Evolutionary conservation across 2,329 filamentous ascomycete genomes (phyloP).

Genomic region (Ceratocystis destructans): DNA sequence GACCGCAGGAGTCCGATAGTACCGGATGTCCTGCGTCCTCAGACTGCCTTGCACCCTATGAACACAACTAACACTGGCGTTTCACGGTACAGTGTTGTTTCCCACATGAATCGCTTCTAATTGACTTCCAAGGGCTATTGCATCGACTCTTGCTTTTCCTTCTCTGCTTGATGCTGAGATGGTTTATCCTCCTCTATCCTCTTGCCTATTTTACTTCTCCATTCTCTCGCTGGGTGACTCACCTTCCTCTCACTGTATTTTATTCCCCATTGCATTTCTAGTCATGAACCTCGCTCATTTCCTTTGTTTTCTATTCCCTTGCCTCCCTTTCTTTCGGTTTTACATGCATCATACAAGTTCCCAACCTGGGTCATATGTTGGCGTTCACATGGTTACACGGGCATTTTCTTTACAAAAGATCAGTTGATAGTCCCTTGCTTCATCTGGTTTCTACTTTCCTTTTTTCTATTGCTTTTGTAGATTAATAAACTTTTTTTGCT

Average conservation of each 20-base stretch:
- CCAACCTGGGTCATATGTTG: background rate
- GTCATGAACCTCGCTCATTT: background rate
- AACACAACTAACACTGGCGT: slow-evolving; percentile 26
- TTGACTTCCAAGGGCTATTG: background rate
- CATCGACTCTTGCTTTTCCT: background rate
- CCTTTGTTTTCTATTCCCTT: background rate
- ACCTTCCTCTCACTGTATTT: background rate
- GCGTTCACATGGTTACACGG: slow-evolving; percentile 2
- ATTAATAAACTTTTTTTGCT: slow-evolving; percentile 4
- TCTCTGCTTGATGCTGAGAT: background rate
- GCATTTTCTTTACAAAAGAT: background rate
- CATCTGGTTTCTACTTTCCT: background rate
- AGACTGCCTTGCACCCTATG: slow-evolving; percentile 44
- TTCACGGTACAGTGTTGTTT: slow-evolving; percentile 37
- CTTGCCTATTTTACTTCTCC: background rate
- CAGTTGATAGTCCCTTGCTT: background rate
- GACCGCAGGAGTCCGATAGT: slow-evolving; percentile 40
- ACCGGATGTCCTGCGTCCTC: slow-evolving; percentile 41
- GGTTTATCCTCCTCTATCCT: background rate
- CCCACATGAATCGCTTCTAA: slow-evolving; percentile 38
- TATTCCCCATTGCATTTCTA: background rate
- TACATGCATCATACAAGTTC: background rate
- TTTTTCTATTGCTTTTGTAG: background rate
- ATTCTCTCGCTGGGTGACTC: background rate
- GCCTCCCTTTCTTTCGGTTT: background rate